Evolutionary conservation across 75 land plant genomes (phyloP).

Genomic region (Chamaecyparis obtusa): DNA sequence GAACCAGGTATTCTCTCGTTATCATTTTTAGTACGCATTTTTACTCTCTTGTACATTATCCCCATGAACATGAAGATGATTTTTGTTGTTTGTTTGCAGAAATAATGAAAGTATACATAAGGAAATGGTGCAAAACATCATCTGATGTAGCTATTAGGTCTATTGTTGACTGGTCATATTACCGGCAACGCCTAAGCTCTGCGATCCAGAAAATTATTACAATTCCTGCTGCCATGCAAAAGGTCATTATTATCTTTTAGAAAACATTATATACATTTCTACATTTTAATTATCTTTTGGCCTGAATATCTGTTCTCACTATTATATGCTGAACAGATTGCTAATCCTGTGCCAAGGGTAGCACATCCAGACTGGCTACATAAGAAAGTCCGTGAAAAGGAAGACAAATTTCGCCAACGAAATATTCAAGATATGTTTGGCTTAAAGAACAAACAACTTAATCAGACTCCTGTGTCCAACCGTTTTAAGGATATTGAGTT

Average conservation of each 20-base stretch:
- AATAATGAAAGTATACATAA: slow-evolving; percentile 66
- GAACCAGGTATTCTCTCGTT: slow-evolving; percentile 62
- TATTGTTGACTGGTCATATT: slow-evolving; percentile 97
- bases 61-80: not conserved
- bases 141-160: slow-evolving; percentile 83
- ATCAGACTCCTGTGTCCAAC: not conserved
- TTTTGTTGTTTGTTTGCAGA: slow-evolving; percentile 39
- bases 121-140: slow-evolving; percentile 97
- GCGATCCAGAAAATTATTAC: slow-evolving; percentile 96
- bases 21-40: not conserved
- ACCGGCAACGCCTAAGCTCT: slow-evolving; percentile 93
- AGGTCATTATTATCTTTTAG: slow-evolving; percentile 44
- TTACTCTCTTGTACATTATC: not conserved
- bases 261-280: not conserved
- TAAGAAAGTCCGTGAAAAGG: slow-evolving; percentile 93
- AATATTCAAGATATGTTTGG: slow-evolving; percentile 78
- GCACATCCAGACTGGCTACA: slow-evolving; percentile 98
- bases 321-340: slow-evolving; percentile 45
- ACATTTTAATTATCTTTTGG: not conserved
- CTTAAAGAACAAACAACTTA: slow-evolving; percentile 22
- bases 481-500: slow-evolving; percentile 16
- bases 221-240: slow-evolving; percentile 99
- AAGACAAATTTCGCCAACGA: slow-evolving; percentile 90
- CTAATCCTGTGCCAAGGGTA: slow-evolving; percentile 97
- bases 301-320: not conserved